These are phyloP conservation scores for Sphagnum magellanicum DNA, from an alignment of 228 moss, liverwort and hornwort genomes.

Conservation along the genomic window DNA sequence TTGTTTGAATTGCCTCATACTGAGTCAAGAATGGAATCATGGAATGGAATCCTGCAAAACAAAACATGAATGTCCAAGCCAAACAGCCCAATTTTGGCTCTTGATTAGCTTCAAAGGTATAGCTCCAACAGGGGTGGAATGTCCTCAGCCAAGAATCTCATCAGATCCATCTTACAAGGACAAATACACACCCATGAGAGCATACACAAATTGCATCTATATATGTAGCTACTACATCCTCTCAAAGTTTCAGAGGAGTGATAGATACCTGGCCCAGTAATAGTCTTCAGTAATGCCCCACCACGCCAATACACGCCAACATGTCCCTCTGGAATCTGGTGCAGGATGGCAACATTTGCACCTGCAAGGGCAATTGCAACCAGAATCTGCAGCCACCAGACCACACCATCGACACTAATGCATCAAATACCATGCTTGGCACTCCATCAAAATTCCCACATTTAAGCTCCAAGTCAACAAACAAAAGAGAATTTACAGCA, in stretches of 20 bases:
- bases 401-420: not conserved
- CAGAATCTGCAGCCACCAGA: conserved; percentile 36
- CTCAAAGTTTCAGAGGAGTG: too few species aligned
- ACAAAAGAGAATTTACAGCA: too few species aligned
- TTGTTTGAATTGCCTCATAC: conserved; percentile 94
- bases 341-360: conserved; percentile 67
- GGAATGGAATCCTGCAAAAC: conserved; percentile 75
- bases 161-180: too few species aligned
- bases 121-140: too few species aligned
- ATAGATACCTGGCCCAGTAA: conserved; percentile 66
- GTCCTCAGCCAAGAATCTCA: too few species aligned
- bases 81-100: not conserved
- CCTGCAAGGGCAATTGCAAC: conserved; percentile 62
- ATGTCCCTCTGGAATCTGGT: conserved; percentile 98
- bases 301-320: conserved; percentile 99
- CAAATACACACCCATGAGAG: too few species aligned
- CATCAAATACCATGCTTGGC: too few species aligned
- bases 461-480: too few species aligned
- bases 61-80: not conserved
- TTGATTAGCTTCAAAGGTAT: too few species aligned
- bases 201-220: too few species aligned
- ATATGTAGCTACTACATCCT: too few species aligned
- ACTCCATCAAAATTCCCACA: too few species aligned
- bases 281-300: conserved; percentile 83
- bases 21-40: conserved; percentile 93